Percentiles rank a stretch among this genome's conserved stretches.
phyloP scores from a whole-genome alignment of 108 stramenopile genomes.

The Nitzschia palea region DNA sequence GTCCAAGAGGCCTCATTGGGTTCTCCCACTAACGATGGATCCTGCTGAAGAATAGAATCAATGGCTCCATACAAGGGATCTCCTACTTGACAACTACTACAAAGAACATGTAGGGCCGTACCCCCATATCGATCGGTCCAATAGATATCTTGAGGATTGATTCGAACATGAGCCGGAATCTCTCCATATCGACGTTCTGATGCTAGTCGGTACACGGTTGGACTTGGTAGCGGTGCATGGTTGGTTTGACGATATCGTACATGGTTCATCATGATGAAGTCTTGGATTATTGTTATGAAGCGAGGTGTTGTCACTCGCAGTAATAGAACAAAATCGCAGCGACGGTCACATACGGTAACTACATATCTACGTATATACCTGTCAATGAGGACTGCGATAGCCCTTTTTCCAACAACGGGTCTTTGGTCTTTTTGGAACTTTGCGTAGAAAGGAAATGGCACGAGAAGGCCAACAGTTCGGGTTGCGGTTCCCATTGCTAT shows the following conservation, averaged over 20 bases:
- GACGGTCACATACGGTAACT: too few species aligned
- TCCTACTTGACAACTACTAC: constrained; percentile 18
- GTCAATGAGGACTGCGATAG: too few species aligned
- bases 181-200: constrained; percentile 21
- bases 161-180: constrained; percentile 10
- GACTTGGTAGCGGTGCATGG: constrained; percentile 10
- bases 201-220: constrained; percentile 35
- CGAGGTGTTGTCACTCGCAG: too few species aligned
- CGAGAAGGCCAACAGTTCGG: too few species aligned
- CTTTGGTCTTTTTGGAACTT: too few species aligned
- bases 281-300: too few species aligned
- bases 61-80: constrained; percentile 22
- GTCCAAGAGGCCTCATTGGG: constrained; percentile 34
- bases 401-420: too few species aligned
- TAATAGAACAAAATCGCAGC: too few species aligned
- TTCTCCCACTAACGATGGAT: constrained; percentile 15
- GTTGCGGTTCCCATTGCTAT: too few species aligned
- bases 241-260: not conserved
- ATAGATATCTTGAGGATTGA: constrained; percentile 21
- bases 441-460: too few species aligned
- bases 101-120: constrained; percentile 37
- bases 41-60: constrained; percentile 18
- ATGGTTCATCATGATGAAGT: constrained; percentile 1
- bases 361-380: too few species aligned
- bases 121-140: constrained; percentile 39